Base-by-base conservation (phyloP, 192 early-diverging fungal genomes). In the Linnemannia elongata region DNA sequence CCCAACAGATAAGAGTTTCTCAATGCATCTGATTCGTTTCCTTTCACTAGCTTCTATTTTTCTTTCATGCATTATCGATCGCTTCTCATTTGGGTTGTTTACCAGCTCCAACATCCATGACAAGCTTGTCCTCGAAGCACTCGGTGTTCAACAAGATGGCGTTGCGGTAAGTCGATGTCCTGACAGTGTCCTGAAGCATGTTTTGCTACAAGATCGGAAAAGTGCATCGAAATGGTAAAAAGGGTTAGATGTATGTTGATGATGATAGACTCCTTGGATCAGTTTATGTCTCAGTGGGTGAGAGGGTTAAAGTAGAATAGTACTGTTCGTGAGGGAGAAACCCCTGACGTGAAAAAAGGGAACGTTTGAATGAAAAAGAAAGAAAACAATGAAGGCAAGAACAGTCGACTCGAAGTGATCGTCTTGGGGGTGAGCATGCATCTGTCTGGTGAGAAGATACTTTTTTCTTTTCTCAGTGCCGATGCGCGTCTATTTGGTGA, bases 71-170 rank as follows among this genome's bases (percentile, higher is more conserved):
- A 20, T n/a, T 9, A 38, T 66, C n/a, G 63, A 77, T 44, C 4
- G 38, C n/a, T 44, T 24, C 22, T 27, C 20, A 54, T 0, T 18
- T 24, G 22, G 69, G 1, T 49, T 30, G 24, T 55, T 41, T 80
- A 88, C 89, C 97, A 27, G 98, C 96, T 35, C 98, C 98, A 57
- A 99, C 94, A 87, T 99, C 98, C 94, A 98, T 95, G 38, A 98
- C 96, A 4, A 94, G 79, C 81, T 96, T 95, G 72, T 95, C 93
- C 74, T 92, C 83, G 78, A 99, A 98, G 74, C 96, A 90, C 42
- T 90, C 80, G 6, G 93, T 88, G 88, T 98, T 99, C 49, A 94
- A 87, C 9, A 96, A 80, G 72, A 99, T 99, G 6, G 98, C 97
- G 30, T 94, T 94, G 78, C 97, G 95, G 88, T 99, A 99, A 35